Conservation (phyloP, 2,329 filamentous ascomycete species). For the Biscogniauxia mediterranea region DNA sequence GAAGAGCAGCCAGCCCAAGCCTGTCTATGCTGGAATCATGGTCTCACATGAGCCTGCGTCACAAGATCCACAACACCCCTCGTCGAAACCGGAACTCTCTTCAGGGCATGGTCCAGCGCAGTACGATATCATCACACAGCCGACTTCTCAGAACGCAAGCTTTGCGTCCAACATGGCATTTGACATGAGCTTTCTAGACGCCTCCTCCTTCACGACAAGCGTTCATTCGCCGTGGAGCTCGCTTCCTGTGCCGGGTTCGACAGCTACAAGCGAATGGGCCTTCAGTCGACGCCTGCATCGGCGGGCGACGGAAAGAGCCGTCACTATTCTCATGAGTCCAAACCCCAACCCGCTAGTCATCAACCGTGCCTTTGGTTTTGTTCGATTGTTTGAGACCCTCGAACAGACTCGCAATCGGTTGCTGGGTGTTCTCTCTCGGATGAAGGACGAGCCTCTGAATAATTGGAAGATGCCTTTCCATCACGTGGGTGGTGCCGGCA, state of each 20-base stretch:
- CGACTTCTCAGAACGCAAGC: slow-evolving; percentile 52
- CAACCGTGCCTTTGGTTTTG: slow-evolving; percentile 66
- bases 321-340: slow-evolving; percentile 52
- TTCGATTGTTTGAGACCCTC: slow-evolving; percentile 57
- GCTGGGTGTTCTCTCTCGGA: slow-evolving; percentile 32
- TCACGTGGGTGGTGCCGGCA: slow-evolving; percentile 66
- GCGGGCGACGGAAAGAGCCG: slow-evolving; percentile 60
- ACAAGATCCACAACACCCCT: slow-evolving; percentile 1
- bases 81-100: neutral
- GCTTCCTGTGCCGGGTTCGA: slow-evolving; percentile 49
- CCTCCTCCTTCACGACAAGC: slow-evolving; percentile 25
- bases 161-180: slow-evolving; percentile 44
- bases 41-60: slow-evolving; percentile 16
- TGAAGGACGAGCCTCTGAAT: slow-evolving; percentile 47
- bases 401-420: slow-evolving; percentile 47
- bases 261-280: slow-evolving; percentile 61
- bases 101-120: slow-evolving; percentile 19
- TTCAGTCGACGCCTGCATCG: slow-evolving; percentile 73
- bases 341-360: slow-evolving; percentile 48
- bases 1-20: too few relatives aligned
- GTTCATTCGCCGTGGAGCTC: slow-evolving; percentile 34
- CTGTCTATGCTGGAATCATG: slow-evolving; percentile 1
- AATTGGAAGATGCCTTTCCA: slow-evolving; percentile 61
- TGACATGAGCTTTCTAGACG: slow-evolving; percentile 21
- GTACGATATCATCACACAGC: slow-evolving; percentile 51